phyloP scores from a whole-genome alignment of 1,284 basidiomycete genomes.

The Cutaneotrichosporon cutaneum region DNA sequence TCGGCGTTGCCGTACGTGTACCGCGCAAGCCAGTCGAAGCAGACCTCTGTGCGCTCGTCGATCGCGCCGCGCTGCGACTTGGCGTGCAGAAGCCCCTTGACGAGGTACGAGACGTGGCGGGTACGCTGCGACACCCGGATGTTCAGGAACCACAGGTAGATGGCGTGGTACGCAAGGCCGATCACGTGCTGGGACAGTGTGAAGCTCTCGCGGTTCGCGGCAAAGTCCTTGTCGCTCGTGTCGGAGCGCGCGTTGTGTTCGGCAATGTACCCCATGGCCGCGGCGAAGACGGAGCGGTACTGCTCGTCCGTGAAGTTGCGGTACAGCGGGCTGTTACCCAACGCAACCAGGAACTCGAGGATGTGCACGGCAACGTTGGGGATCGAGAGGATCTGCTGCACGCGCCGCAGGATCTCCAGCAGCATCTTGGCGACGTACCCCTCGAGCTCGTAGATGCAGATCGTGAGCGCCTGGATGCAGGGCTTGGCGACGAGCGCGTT shows the following conservation, averaged over 20 bases:
- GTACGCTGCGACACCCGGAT: slow-evolving; percentile 81
- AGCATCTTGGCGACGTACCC: slow-evolving; percentile 78
- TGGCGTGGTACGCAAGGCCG: slow-evolving; percentile 86
- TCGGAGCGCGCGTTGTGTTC: slow-evolving; percentile 61
- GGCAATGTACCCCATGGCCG: slow-evolving; percentile 91
- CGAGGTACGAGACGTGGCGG: slow-evolving; percentile 81
- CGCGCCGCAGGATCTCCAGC: slow-evolving; percentile 77
- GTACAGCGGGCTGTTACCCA: slow-evolving; percentile 78
- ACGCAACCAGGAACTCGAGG: slow-evolving; percentile 83
- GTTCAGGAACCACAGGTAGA: slow-evolving; percentile 94
- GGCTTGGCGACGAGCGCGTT: slow-evolving; percentile 83
- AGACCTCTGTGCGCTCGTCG: slow-evolving; percentile 91
- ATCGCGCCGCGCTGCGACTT: slow-evolving; percentile 73
- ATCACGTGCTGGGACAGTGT: slow-evolving; percentile 94
- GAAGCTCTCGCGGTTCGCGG: slow-evolving; percentile 65
- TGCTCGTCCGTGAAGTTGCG: slow-evolving; percentile 91
- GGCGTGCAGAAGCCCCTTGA: slow-evolving; percentile 79
- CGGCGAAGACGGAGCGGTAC: slow-evolving; percentile 91
- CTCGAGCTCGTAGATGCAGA: slow-evolving; percentile 86
- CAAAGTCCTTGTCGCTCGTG: slow-evolving; percentile 57
- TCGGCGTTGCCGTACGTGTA: slow-evolving; percentile 94
- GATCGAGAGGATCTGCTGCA: slow-evolving; percentile 93
- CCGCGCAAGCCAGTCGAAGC: slow-evolving; percentile 95
- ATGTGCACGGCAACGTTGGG: slow-evolving; percentile 93
- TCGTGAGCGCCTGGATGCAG: slow-evolving; percentile 84